Percentiles rank a stretch among this genome's conserved stretches.
phyloP scores from a whole-genome alignment of 2,329 filamentous ascomycete species.

The Reticulascus tulasneorum region DNA sequence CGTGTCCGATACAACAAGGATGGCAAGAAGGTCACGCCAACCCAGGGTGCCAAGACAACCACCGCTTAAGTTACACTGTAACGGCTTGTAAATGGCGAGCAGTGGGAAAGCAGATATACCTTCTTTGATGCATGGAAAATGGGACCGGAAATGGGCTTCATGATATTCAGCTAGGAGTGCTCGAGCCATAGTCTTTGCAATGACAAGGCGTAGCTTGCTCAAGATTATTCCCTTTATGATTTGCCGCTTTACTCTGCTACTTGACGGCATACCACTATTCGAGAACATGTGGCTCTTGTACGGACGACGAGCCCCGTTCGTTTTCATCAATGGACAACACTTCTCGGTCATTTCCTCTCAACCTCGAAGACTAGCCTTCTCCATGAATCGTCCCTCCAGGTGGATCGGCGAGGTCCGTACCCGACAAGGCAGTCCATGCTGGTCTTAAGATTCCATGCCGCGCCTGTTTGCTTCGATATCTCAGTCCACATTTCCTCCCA shows the following conservation, averaged over 20 bases:
- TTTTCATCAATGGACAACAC: too few species aligned
- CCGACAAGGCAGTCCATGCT: not conserved
- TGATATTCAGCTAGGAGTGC: conserved; percentile 10
- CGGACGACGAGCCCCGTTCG: too few species aligned
- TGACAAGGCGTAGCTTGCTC: too few species aligned
- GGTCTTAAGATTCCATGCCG: conserved; percentile 6
- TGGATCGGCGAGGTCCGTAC: not conserved
- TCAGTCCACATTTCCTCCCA: conserved; percentile 15
- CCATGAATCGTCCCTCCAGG: conserved; percentile 3
- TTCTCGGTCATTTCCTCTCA: not conserved
- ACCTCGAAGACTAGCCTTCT: conserved; percentile 5
- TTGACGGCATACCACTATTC: too few species aligned
- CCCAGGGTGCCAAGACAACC: conserved; percentile 65
- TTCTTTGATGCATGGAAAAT: conserved; percentile 16
- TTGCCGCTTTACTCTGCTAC: too few species aligned
- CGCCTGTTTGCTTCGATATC: conserved; percentile 12
- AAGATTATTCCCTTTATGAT: too few species aligned
- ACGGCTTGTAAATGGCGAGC: conserved; percentile 5
- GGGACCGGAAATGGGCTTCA: conserved; percentile 13
- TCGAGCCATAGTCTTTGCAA: conserved; percentile 14
- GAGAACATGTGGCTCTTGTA: too few species aligned
- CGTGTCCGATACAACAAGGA: conserved; percentile 99
- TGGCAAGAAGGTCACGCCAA: conserved; percentile 96
- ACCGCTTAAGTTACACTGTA: not conserved
- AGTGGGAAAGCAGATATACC: conserved; percentile 14